Conservation (phyloP, 2,329 filamentous ascomycete species). For the Aspergillus sp. region DNA sequence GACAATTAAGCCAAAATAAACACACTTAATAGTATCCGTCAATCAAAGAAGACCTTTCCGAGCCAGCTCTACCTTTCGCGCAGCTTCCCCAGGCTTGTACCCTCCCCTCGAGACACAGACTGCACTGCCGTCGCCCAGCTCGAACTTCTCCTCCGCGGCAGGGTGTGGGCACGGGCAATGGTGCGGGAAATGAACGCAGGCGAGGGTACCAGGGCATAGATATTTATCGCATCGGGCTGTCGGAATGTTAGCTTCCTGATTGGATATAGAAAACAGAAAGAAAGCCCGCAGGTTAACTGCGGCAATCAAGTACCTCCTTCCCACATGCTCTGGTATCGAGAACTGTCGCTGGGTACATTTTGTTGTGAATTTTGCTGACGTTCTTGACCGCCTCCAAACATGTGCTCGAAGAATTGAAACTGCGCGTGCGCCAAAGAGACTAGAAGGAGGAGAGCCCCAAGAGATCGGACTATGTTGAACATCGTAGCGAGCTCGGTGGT, state of each 20-base stretch:
- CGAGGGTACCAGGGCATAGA: slow-evolving; percentile 88
- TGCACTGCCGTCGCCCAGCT: slow-evolving; percentile 50
- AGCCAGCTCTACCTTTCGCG: slow-evolving; percentile 51
- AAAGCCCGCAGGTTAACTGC: neutral
- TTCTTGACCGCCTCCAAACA: slow-evolving; percentile 71
- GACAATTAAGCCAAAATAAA: neutral
- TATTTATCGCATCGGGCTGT: slow-evolving; percentile 87
- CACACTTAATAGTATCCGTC: neutral
- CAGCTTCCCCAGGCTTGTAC: slow-evolving; percentile 47
- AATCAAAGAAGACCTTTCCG: slow-evolving; percentile 49
- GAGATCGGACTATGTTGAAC: slow-evolving; percentile 25
- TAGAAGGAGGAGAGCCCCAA: slow-evolving; percentile 57
- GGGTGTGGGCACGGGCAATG: slow-evolving; percentile 93
- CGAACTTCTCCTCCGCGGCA: slow-evolving; percentile 73
- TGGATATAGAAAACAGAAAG: slow-evolving; percentile 17
- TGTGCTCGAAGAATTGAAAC: slow-evolving; percentile 97
- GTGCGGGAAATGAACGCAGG: slow-evolving; percentile 94
- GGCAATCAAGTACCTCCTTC: slow-evolving; percentile 55
- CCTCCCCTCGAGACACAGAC: slow-evolving; percentile 51
- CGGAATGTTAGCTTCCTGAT: slow-evolving; percentile 2
- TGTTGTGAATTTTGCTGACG: slow-evolving; percentile 61
- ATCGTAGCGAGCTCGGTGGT: slow-evolving; percentile 16
- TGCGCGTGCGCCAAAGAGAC: slow-evolving; percentile 66
- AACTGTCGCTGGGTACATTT: slow-evolving; percentile 81
- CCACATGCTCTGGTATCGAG: slow-evolving; percentile 73